Evolutionary conservation across 108 stramenopile genomes (phyloP), one percentile per base, ranked within the genome.

Genomic region (Asterionellopsis glacialis): DNA sequence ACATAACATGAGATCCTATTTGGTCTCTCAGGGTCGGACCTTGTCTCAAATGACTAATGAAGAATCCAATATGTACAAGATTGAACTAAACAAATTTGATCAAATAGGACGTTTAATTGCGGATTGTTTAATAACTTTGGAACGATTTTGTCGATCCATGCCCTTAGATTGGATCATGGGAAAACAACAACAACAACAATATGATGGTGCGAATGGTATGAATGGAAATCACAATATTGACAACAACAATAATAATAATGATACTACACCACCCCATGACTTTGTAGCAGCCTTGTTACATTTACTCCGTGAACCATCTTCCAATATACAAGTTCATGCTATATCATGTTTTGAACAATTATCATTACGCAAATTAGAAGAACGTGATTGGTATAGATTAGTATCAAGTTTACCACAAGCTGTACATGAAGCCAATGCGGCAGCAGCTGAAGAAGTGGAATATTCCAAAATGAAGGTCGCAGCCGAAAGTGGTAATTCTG

Each of bases 131-230:
- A 33, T 44, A 11, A 85, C 85, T 1, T 50, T 93, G 45, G 76
- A 83, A 57, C 77, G 76, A 64, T 90, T 93, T 59, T 90, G 91
- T 65, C 75, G 77, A 26, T 82, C 85, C 48, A 93, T 93, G 91
- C 91, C 90, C 13, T 45, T 84, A 13, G 83, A 85, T 50, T 91
- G 90, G 90, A 91, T 87, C 41, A 48, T 87, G 38, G 60, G 41
- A 16, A 33, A 18, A 70, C n/a, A n/a, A n/a, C n/a, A n/a, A n/a
- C n/a, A n/a, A n/a, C n/a, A n/a, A n/a, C n/a, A n/a, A 21, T 11
- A 9, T 25, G 11, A 5, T 41, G 6, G 15, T 24, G 22, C 47
- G 14, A 52, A 55, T 21, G 58, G 57, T n/a, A 49, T 51, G 52
- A 52, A 69, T 45, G 68, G 61, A 15, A 51, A 65, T 21, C 15